A percentile compares a stretch with the other conserved stretches of the same genome.
Evolutionary conservation across 2,329 filamentous ascomycete genomes (phyloP).

Genomic region (Pestalotiopsis sp.): DNA sequence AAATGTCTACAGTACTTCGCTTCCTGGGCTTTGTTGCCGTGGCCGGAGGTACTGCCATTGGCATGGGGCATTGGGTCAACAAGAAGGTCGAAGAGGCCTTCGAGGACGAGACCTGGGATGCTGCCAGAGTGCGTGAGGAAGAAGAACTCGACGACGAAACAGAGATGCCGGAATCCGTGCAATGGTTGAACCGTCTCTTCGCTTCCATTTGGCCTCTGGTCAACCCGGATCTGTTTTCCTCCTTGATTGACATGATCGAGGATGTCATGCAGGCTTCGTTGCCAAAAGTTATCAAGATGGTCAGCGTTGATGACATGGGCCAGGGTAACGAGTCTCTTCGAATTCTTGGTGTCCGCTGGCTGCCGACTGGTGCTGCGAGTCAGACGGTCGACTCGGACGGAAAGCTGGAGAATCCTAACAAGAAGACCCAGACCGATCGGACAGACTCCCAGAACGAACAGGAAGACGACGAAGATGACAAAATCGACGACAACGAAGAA

Average conservation of each 20-base stretch:
- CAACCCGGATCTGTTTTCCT: conserved; percentile 74
- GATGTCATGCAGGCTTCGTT: conserved; percentile 81
- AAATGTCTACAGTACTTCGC: conserved; percentile 23
- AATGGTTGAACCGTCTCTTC: conserved; percentile 73
- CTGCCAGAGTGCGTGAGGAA: conserved; percentile 57
- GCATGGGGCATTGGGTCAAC: conserved; percentile 60
- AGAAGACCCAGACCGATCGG: conserved; percentile 50
- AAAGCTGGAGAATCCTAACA: conserved; percentile 47
- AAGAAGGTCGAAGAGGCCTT: conserved; percentile 66
- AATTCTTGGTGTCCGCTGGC: conserved; percentile 72
- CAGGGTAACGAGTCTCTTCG: conserved; percentile 73
- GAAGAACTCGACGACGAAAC: conserved; percentile 42
- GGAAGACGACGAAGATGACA: conserved; percentile 27
- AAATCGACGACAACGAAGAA: conserved; percentile 32
- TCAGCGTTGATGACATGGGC: conserved; percentile 74
- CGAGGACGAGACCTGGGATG: conserved; percentile 72
- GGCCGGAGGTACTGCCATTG: conserved; percentile 37
- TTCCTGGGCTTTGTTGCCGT: conserved; percentile 29
- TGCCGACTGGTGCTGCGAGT: conserved; percentile 71
- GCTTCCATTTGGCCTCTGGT: conserved; percentile 73
- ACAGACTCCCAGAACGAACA: conserved; percentile 41
- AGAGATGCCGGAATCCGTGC: conserved; percentile 64
- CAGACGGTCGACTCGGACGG: conserved; percentile 62
- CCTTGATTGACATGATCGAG: conserved; percentile 71
- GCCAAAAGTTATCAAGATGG: conserved; percentile 71